Evolutionary conservation across 1,284 basidiomycete species (phyloP).

Genomic region (Malassezia brasiliensis): DNA sequence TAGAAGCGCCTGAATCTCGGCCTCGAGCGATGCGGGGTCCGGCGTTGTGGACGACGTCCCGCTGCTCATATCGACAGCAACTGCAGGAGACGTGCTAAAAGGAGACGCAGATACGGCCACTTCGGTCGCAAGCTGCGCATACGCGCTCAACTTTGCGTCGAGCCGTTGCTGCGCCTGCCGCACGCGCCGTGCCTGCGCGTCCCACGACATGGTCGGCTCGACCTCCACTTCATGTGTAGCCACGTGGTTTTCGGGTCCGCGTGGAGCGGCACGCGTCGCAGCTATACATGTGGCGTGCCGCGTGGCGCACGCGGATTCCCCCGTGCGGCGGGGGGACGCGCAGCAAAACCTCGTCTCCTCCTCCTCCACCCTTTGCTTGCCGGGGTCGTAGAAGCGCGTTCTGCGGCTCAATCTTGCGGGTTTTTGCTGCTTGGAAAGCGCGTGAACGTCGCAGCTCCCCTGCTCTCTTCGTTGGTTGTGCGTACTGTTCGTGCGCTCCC

Average conservation of each 20-base stretch:
- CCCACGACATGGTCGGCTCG: conserved; percentile 12
- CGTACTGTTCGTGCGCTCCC: no score
- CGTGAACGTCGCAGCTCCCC: no score
- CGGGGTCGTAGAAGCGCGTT: neutral
- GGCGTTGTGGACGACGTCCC: neutral
- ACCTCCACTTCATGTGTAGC: conserved; percentile 1
- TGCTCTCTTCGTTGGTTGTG: no score
- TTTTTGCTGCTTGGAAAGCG: no score
- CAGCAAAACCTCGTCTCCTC: conserved; percentile 1
- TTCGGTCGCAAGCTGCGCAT: conserved; percentile 11
- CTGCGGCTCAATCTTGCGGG: no score
- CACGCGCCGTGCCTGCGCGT: conserved; percentile 11
- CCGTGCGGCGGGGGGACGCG: neutral
- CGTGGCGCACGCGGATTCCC: neutral
- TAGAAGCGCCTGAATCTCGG: conserved; percentile 75
- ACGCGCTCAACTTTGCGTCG: conserved; percentile 11
- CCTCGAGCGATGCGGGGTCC: conserved; percentile 52
- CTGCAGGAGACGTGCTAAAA: neutral
- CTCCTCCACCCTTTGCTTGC: conserved; percentile 2
- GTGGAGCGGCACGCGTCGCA: neutral
- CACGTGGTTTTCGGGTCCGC: neutral
- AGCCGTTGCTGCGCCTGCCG: conserved; percentile 14
- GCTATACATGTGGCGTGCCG: neutral
- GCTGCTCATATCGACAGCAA: conserved; percentile 10
- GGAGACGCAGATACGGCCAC: neutral